Base-by-base conservation (phyloP, 2,329 filamentous ascomycete genomes). In the Karstenula rhodostoma region DNA sequence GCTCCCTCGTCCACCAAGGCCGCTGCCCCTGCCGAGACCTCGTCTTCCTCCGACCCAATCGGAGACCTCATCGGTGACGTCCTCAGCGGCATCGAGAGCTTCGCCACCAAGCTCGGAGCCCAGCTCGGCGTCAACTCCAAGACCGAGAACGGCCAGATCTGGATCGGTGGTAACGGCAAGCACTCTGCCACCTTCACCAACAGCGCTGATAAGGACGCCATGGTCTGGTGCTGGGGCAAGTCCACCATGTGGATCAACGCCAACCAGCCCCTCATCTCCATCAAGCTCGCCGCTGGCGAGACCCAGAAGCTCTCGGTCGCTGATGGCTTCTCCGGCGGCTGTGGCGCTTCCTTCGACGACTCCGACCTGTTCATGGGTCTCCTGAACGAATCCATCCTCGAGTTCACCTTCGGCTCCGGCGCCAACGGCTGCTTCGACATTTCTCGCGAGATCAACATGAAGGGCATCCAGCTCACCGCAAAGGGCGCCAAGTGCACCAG, bases 401-500 rank as follows among this genome's bases (percentile, higher is more conserved):
- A 61, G 44, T 61, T 61, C 54, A 61, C 59, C 40, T 77, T 77
- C 47, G n/a, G 58, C 10, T 44, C 43, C 4, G 29, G 32, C 15
- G 60, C 48, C 29, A 56, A 25, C 48, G 80, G 79, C 62, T 77
- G 75, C 42, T 77, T 81, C 58, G 78, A 83, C 64, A 73, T 83
- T 56, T 80, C 78, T 42, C 76, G 80, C 37, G 74, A 81, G 62
- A 74, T 81, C 70, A 80, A 80, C 72, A 82, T 81, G 80, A 64
- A 67, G 51, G 82, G 82, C 37, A 71, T 76, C 65, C 60, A 42
- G 51, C 81, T 83, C 73, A 69, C 66, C 54, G 72, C 77, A 57
- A 74, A 77, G 54, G 73, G 71, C 54, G 74, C 72, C 61, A 77
- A 79, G 60, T 83, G 82, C 70, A 67, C 70, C 13, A 76, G 78